Evolutionary conservation across 306 rosid genomes (phyloP), one percentile per base, ranked within the genome.

Genomic region (Trifolium repens): DNA sequence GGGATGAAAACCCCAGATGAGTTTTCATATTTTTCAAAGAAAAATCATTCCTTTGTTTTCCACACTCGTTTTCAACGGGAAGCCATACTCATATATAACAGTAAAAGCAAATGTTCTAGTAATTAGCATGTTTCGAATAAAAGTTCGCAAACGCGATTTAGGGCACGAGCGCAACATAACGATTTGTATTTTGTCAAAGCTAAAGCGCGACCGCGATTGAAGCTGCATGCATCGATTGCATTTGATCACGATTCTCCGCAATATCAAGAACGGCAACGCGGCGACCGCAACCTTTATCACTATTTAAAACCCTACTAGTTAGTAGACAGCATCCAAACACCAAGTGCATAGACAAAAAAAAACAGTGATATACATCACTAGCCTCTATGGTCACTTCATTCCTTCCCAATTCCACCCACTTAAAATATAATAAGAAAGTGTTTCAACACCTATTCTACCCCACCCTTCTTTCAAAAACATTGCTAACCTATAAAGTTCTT

Each of bases 401-500:
- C 14, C 13, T 43, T 9, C 47, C 47, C 47, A 43, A 43, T 43
- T 43, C 47, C 47, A 42, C 46, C 46, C 46, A n/a, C n/a, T n/a
- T n/a, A n/a, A n/a, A n/a, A n/a, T n/a, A n/a, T n/a, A n/a, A n/a
- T n/a, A n/a, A n/a, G n/a, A n/a, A n/a, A n/a, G n/a, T n/a, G n/a
- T n/a, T n/a, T n/a, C n/a, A 22, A 22, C 24, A 42, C 46, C 1
- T 39, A 39, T 39, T 44, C 50, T 24, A 9, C 50, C 75, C 69
- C 42, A 22, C 72, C 73, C 34, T 76, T 66, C 46, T 40, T 8
- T 67, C 44, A 61, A 32, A 71, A 10, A 10, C 12, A 49, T 35
- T 71, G 11, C 26, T 46, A 71, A 54, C 65, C 71, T 55, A 71
- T 24, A 43, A 69, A 49, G 67, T 8, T 67, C 3, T 49, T 68